Base-by-base conservation (phyloP, 805 yeast genomes). In the Saturnispora silvae region DNA sequence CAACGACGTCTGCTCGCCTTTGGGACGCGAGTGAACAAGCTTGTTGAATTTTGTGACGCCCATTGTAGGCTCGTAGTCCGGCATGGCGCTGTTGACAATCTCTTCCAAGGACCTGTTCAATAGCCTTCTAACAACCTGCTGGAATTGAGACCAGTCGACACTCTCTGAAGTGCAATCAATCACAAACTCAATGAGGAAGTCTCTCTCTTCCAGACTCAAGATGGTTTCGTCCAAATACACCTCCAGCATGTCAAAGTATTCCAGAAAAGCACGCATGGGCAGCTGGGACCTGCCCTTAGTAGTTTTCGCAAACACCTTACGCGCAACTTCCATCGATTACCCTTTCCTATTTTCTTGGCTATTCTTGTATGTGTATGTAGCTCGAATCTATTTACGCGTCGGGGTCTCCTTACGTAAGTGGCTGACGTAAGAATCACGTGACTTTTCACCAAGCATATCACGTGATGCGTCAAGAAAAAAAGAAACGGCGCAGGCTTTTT, bases 111-210 rank as follows among this genome's bases (percentile, higher is more conserved):
- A 17, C 19, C 25, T 33, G 18, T 5, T 9, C 23, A 33, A 17
- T 4, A 33, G 18, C 18, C 20, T 25, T 3, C 9, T 7, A 10
- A 33, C 23, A 3, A 33, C 13, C 15, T 25, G 14, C 18, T 33
- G 30, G 11, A 33, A 33, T 9, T 25, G 17, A 2, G 5, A 13
- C 31, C 33, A 31, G 20, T 13, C 20, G 22, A 36, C n/a, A 4
- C 22, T 16, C 10, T 9, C 24, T 9, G 15, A 9, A 19, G 23
- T 16, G 15, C 34, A 18, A 31, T 36, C 39, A 10, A 36, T 6
- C 20, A 36, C 26, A 20, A 36, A 36, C 13, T 36, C 39, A 15
- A 36, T 18, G 8, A 36, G 20, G 10, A 36, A 20, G 14, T 36
- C 39, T 20, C 39, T 5, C 17, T 36, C 34, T 5, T 30, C 33